A percentile compares a stretch with the other conserved stretches of the same genome.
Evolutionary conservation across 495 filamentous ascomycete species (phyloP).

Genomic region (Neurospora sp.): DNA sequence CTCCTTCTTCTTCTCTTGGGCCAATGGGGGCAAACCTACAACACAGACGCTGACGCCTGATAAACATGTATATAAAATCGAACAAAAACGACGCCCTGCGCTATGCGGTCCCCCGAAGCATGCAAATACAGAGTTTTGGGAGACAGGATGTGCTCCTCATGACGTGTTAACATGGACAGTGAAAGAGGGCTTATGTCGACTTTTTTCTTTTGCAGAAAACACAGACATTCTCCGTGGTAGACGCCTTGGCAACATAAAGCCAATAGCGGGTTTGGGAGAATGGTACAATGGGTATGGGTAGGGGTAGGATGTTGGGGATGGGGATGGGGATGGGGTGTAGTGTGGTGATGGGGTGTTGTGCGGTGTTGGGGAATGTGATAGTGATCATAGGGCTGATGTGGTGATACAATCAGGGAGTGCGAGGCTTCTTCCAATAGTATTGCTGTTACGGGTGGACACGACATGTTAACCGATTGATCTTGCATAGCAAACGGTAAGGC

Average conservation of each 20-base stretch:
- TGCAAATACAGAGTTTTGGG: conserved; percentile 4
- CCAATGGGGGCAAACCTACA: not conserved
- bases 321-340: not conserved
- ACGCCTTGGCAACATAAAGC: not conserved
- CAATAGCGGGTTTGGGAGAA: not conserved
- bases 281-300: not conserved
- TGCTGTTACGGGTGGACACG: conserved; percentile 43
- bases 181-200: conserved; percentile 4
- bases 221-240: not conserved
- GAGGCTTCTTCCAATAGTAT: conserved; percentile 87
- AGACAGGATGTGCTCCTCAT: not conserved
- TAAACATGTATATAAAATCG: conserved; percentile 5
- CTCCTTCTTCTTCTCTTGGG: not conserved
- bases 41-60: not conserved
- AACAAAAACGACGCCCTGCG: conserved; percentile 17
- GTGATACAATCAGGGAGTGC: conserved; percentile 32
- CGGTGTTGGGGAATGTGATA: not conserved
- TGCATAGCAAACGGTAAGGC: not conserved
- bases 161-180: conserved; percentile 1
- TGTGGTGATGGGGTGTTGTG: not conserved
- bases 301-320: not conserved
- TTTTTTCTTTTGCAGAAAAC: conserved; percentile 1
- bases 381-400: not conserved
- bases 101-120: conserved; percentile 18
- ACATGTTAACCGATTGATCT: conserved; percentile 16